phyloP scores from a whole-genome alignment of 139 green algal genomes.

The Coelastrella sp. region DNA sequence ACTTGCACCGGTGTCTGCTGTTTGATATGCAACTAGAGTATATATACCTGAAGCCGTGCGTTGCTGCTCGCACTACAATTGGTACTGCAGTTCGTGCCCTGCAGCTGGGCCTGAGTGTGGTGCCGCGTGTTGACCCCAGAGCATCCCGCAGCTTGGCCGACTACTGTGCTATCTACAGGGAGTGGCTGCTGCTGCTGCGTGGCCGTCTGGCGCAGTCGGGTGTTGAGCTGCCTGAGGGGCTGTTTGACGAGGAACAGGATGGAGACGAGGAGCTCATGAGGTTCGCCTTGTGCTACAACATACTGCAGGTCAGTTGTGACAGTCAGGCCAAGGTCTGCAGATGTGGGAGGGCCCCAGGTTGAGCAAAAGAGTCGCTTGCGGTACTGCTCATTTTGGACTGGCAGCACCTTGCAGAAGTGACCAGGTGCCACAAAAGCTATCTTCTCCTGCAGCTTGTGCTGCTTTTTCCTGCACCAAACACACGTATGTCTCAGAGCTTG shows the following conservation, averaged over 20 bases:
- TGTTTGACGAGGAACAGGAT: conserved; percentile 24
- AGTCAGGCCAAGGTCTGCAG: background rate
- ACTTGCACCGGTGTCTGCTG: no score
- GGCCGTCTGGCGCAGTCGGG: conserved; percentile 21
- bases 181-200: conserved; percentile 51
- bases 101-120: conserved; percentile 36
- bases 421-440: background rate
- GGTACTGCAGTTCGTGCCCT: conserved; percentile 37
- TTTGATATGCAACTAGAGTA: no score
- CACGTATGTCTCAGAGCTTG: background rate
- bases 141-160: conserved; percentile 34
- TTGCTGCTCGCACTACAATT: no score
- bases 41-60: no score
- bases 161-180: conserved; percentile 39
- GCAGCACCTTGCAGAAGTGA: background rate
- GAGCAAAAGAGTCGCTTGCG: no score
- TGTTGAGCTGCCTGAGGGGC: conserved; percentile 36
- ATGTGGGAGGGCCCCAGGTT: no score
- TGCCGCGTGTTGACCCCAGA: conserved; percentile 43
- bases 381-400: no score
- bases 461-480: background rate
- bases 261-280: conserved; percentile 47
- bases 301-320: conserved; percentile 36
- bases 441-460: background rate
- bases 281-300: conserved; percentile 44